Base-by-base conservation (phyloP, 768 basidiomycete genomes). In the Fomitopsis pulvina region DNA sequence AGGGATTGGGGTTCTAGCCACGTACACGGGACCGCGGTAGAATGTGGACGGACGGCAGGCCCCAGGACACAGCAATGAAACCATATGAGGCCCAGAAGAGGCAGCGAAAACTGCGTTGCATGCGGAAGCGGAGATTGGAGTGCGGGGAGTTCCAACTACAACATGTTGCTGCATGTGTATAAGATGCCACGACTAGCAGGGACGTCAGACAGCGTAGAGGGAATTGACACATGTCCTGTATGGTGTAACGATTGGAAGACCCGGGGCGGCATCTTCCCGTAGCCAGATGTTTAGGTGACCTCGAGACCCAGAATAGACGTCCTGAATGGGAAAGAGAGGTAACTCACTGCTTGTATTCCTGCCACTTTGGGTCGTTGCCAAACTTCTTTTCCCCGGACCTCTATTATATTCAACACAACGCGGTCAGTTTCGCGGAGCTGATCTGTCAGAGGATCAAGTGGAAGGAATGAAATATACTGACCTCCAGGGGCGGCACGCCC, bases 401-500 rank as follows among this genome's bases (percentile, higher is more conserved):
- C 68, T 69, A 47, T 40, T 14, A 14, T n/a, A n/a, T 41, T 7
- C 25, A 20, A 20, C 24, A 18, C 27, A 44, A 24, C 21, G 27
- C 20, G 14, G 26, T 34, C 6, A 29, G 14, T 4, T 37, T 37
- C 14, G 34, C 34, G 34, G 34, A 37, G 7, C 7, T 30, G 7
- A 30, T 7, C 29, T 30, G 14, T 30, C 8, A 30, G 8, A 14
- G 34, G 14, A 4, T 18, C 34, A 5, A 37, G 22, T 20, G 26
- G 10, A 26, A 9, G 20, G 3, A n/a, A n/a, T n/a, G n/a, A n/a
- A n/a, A 4, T 21, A 18, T 3, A 56, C 60, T 24, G 52, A 69
- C 69, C 68, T 89, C 87, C 16, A 88, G 73, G 2, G 78, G 77
- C 1, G 86, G 87, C n/a, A 88, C 78, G 16, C 85, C 85, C 6